Conservation (phyloP, 176 grass and related monocot species). For the Musa itinerans region DNA sequence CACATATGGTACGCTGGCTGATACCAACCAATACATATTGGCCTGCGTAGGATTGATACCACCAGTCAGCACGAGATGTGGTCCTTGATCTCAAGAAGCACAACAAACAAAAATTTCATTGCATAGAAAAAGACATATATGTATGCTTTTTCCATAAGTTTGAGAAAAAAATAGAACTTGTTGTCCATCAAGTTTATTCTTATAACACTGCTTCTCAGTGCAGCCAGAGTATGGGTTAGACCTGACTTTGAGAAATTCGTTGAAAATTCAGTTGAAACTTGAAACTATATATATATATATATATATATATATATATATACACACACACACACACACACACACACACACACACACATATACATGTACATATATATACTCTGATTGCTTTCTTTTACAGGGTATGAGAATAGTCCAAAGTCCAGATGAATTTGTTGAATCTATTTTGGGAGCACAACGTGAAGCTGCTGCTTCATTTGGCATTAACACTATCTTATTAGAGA, state of each 20-base stretch:
- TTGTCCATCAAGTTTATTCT: background rate
- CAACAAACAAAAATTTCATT: no score
- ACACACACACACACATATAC: no score
- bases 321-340: no score
- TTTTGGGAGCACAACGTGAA: slow-evolving; percentile 75
- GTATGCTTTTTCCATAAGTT: no score
- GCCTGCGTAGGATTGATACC: no score
- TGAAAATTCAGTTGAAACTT: background rate
- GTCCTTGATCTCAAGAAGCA: no score
- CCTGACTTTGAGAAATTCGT: background rate
- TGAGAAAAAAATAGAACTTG: background rate
- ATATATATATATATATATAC: no score
- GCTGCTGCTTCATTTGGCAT: slow-evolving; percentile 88
- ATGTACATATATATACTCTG: no score
- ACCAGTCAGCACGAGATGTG: no score
- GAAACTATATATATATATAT: background rate
- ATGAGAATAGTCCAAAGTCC: slow-evolving; percentile 85
- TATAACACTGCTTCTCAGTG: background rate
- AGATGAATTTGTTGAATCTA: slow-evolving; percentile 63
- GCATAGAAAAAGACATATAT: no score
- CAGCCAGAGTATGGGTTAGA: background rate
- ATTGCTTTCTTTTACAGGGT: slow-evolving; percentile 43
- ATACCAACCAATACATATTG: no score
- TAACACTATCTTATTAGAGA: slow-evolving; percentile 73
- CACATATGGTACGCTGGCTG: no score